Conservation (phyloP, 2,329 filamentous ascomycete species). For the Fusarium sarcochroum region DNA sequence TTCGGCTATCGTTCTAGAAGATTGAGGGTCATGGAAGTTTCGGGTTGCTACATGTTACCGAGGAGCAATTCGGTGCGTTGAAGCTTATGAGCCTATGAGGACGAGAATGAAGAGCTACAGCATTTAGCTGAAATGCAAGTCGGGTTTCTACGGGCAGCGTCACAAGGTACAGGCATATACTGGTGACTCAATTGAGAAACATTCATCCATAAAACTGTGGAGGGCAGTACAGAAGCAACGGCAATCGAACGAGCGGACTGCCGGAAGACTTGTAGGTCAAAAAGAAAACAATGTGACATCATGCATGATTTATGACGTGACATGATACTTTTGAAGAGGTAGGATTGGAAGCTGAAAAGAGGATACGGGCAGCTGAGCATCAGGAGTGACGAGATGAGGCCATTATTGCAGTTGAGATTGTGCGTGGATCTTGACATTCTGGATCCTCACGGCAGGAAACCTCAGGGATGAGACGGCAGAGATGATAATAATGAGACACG, state of each 20-base stretch:
- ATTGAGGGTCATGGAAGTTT: constrained; percentile 3
- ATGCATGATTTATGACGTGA: constrained; percentile 33
- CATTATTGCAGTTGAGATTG: neutral
- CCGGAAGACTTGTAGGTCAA: constrained; percentile 4
- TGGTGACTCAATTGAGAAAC: neutral
- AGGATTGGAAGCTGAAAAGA: constrained; percentile 23
- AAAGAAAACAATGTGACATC: constrained; percentile 34
- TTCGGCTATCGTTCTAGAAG: constrained; percentile 25
- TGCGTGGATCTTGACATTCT: neutral
- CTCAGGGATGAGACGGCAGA: neutral
- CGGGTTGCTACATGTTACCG: constrained; percentile 23
- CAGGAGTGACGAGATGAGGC: neutral
- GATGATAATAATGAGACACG: constrained; percentile 4
- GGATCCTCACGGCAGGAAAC: constrained; percentile 2
- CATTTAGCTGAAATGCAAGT: constrained; percentile 11
- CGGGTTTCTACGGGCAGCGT: constrained; percentile 4
- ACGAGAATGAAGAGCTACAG: constrained; percentile 4
- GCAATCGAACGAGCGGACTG: constrained; percentile 13
- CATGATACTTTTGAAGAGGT: constrained; percentile 5
- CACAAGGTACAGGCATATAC: no score
- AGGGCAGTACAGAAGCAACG: constrained; percentile 13
- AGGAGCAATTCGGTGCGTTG: neutral
- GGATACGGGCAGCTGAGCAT: neutral
- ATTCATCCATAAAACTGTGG: neutral
- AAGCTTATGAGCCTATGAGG: neutral